Base-by-base conservation (phyloP, 257 asterid species). In the Petrea volubilis region DNA sequence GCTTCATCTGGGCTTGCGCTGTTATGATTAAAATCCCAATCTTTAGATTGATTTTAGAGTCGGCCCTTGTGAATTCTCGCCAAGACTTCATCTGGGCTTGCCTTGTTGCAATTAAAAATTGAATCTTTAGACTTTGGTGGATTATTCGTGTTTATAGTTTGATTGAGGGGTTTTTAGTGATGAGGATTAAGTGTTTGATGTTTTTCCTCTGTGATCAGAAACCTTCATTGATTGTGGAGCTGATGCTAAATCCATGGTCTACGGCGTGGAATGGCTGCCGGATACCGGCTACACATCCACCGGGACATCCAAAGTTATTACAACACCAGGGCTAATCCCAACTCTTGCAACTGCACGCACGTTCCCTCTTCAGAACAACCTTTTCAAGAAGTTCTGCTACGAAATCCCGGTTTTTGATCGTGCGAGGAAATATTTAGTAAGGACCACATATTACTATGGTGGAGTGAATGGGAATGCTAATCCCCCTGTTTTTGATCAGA, bases 401-500 rank as follows among this genome's bases (percentile, higher is more conserved):
- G 90, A 81, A 65, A 67, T 93, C 60, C 90, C 91, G 1, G 97
- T 80, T n/a, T n/a, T n/a, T 11, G 81, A 75, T 76, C 78, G 96
- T 7, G 84, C 83, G 3, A 79, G 75, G 72, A 93, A 85, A 34
- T 84, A 90, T 63, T 61, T 90, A 55, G 79, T 93, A 44, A 81
- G 98, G 78, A 88, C 98, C 2, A 83, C 92, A 0, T 93, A 87
- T 82, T 93, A 64, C 75, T 90, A 93, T 36, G 98, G 98, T n/a
- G 92, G 91, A 57, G 86, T 87, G 12, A 91, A 87, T 76, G 96
- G 84, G 44, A 77, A 88, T 29, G 75, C 3, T 17, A 78, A 61
- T 38, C 96, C 96, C 6, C 98, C 99, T 13, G 92, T 92, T 36
- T 95, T 95, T 74, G 95, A 92, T 78, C 99, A 90, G 79, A 92